Conservation (phyloP, 163 green algal genomes). For the Chlorella variabilis region DNA sequence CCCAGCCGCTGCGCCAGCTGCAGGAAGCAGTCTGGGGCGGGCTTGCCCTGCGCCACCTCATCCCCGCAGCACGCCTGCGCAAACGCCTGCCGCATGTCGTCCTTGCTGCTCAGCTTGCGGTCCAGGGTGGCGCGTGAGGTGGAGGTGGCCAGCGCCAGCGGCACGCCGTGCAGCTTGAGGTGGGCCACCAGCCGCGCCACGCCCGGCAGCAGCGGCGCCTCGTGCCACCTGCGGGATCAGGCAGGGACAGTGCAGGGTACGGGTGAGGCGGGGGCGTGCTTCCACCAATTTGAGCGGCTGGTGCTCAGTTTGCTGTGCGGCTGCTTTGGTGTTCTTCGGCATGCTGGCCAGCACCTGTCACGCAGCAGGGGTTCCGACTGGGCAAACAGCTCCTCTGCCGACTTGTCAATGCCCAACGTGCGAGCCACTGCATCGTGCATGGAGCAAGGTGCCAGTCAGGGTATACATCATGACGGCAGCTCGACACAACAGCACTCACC, state of each 20-base stretch:
- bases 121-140: constrained; percentile 72
- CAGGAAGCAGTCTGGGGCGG: constrained; percentile 81
- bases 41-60: constrained; percentile 74
- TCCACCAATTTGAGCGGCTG: too few species aligned
- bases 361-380: constrained; percentile 70
- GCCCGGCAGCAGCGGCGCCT: constrained; percentile 80
- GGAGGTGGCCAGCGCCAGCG: constrained; percentile 82
- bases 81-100: constrained; percentile 60
- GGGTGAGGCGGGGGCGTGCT: too few species aligned
- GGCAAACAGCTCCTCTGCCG: constrained; percentile 70
- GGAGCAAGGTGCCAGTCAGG: constrained; percentile 51
- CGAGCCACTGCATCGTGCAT: constrained; percentile 50
- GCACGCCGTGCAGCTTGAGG: constrained; percentile 61
- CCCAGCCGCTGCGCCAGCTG: constrained; percentile 61
- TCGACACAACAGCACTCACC: background rate
- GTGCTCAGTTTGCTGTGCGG: too few species aligned
- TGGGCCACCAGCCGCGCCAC: constrained; percentile 82
- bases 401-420: constrained; percentile 42
- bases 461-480: too few species aligned
- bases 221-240: constrained; percentile 66
- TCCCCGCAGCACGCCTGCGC: constrained; percentile 67
- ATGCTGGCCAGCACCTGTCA: too few species aligned
- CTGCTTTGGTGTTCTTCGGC: too few species aligned
- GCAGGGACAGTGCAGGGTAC: too few species aligned
- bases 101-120: constrained; percentile 72